Conservation (phyloP, 805 yeast species). For the Barnettozyma salicaria region DNA sequence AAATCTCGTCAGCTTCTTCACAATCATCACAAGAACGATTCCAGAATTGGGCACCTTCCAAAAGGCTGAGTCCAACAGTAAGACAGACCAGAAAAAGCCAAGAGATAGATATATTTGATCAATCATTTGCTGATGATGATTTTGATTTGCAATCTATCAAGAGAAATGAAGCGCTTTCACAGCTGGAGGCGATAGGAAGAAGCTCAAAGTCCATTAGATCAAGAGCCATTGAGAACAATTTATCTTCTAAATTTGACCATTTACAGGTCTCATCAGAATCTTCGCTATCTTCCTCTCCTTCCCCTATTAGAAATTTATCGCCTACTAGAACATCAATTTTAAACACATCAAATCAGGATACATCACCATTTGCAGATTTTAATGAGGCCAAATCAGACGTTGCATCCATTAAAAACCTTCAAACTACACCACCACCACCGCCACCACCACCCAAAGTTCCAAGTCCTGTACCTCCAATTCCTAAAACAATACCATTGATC, state of each 20-base stretch:
- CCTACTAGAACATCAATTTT: background rate
- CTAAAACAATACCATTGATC: slow-evolving; percentile 6
- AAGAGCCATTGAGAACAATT: slow-evolving; percentile 1
- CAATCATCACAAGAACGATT: slow-evolving; percentile 2
- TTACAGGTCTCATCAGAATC: slow-evolving; percentile 1
- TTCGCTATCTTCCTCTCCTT: too few species aligned
- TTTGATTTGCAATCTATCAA: slow-evolving; percentile 16
- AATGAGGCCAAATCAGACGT: background rate
- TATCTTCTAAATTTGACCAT: slow-evolving; percentile 7
- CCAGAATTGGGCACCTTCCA: slow-evolving; percentile 23
- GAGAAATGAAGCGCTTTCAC: slow-evolving; percentile 23
- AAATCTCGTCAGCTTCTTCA: slow-evolving; percentile 25
- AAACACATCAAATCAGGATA: background rate
- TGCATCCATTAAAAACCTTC: slow-evolving; percentile 1
- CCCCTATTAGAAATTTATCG: background rate
- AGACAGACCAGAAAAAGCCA: slow-evolving; percentile 9
- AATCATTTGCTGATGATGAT: slow-evolving; percentile 23
- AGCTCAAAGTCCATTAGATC: slow-evolving; percentile 19
- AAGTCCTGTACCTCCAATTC: slow-evolving; percentile 8
- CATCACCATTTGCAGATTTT: slow-evolving; percentile 1
- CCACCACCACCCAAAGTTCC: background rate
- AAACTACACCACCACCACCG: background rate
- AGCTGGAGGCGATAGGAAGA: slow-evolving; percentile 23
- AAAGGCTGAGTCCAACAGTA: slow-evolving; percentile 9
- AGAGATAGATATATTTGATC: slow-evolving; percentile 21